Evolutionary conservation across 805 yeast species (phyloP), one percentile per base, ranked within the genome.

Genomic region (Ogataea glucozyma): DNA sequence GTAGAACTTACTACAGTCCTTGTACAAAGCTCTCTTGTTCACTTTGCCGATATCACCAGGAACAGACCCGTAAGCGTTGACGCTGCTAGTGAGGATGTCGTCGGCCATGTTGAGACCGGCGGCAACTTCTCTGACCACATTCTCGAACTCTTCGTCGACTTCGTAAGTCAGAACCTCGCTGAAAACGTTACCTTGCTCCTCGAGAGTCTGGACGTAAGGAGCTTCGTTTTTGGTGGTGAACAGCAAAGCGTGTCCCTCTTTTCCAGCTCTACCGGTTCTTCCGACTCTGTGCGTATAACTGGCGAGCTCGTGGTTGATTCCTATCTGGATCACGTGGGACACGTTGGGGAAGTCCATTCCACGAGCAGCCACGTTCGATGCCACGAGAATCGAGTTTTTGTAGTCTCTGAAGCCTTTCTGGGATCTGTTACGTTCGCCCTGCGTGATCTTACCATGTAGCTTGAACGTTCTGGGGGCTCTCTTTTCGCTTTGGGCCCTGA

Each of bases 331-430:
- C 40, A 91, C 97, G 60, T 88, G 87, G 19, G 88, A 67, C 21
- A 91, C 95, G 54, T 79, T 79, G 43, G 90, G 93, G 75, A 91
- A 87, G 70, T 91, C 97, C 84, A 91, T 82, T 53, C 98, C 98
- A 68, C 98, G 81, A 11, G 97, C 97, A 48, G 90, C 95, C 46
- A 91, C 97, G 66, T 89, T 96, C 6, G 97, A 86, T 42, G 91
- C 83, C 41, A 91, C 78, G 44, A 91, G 72, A 33, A 90, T 60
- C 43, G 88, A 85, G 21, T 64, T 48, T 45, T 60, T 55, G 12
- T 71, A 53, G 42, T 57, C 60, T 53, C 68, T 56, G 53, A 66
- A 66, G 2, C 29, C 51, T n/a, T 45, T 40, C 47, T 62, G 64
- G 44, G 60, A 44, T 47, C 53, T 40, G 47, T 58, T 58, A 55